These are phyloP conservation scores for Cephalotrichum gorgonifer DNA, from an alignment of 2,329 filamentous ascomycete genomes.

Conservation along the genomic window DNA sequence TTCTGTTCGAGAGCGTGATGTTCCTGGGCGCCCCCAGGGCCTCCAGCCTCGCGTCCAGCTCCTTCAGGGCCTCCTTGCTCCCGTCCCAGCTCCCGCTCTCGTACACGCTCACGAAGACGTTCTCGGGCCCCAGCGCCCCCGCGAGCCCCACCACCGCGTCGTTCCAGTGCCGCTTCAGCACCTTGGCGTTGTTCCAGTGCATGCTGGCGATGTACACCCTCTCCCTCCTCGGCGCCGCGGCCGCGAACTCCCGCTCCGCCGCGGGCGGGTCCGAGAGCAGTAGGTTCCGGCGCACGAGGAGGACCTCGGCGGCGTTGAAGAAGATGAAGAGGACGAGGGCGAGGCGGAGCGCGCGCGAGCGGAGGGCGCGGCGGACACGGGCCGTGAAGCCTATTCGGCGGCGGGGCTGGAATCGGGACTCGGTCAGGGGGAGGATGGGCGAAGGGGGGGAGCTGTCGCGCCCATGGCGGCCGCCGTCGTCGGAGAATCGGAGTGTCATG, in stretches of 20 bases:
- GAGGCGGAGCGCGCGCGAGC: conserved; percentile 22
- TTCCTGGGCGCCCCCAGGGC: conserved; percentile 39
- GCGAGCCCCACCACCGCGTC: conserved; percentile 47
- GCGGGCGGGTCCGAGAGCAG: conserved; percentile 17
- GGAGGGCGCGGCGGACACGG: conserved; percentile 25
- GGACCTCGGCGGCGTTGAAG: conserved; percentile 26
- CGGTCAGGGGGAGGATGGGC: conserved; percentile 1
- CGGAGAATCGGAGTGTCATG: conserved; percentile 2
- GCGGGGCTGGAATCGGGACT: background rate
- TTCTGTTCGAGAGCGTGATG: conserved; percentile 47
- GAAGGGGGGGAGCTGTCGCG: background rate
- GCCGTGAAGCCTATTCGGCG: conserved; percentile 11
- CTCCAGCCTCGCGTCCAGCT: conserved; percentile 44
- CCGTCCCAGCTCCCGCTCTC: conserved; percentile 63
- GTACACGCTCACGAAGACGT: conserved; percentile 57
- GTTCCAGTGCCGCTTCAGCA: conserved; percentile 54
- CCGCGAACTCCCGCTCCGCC: conserved; percentile 11
- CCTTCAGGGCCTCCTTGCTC: conserved; percentile 49
- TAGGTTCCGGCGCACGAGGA: conserved; percentile 22
- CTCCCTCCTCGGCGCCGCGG: conserved; percentile 18
- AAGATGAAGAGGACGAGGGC: conserved; percentile 22
- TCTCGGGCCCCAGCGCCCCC: conserved; percentile 45
- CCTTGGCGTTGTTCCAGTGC: conserved; percentile 55
- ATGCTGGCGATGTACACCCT: conserved; percentile 58
- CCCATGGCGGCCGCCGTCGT: background rate